Evolutionary conservation across 345 rosid genomes (phyloP).

Genomic region (Bretschneidera sinensis): DNA sequence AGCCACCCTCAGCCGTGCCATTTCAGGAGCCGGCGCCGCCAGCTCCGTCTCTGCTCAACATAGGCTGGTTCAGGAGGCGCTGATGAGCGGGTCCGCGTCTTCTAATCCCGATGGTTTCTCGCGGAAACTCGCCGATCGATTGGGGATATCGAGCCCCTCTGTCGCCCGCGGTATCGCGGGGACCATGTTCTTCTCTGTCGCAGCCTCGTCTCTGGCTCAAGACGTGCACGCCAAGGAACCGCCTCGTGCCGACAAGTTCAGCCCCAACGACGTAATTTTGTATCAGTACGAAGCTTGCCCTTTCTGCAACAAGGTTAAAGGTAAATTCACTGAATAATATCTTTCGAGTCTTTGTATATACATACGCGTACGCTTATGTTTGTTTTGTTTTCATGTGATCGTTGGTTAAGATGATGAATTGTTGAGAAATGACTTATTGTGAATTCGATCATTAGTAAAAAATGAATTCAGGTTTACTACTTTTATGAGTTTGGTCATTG

Average conservation of each 20-base stretch:
- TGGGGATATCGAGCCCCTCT: constrained; percentile 28
- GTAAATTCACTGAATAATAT: constrained; percentile 21
- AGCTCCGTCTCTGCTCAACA: constrained; percentile 18
- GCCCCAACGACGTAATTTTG: constrained; percentile 64
- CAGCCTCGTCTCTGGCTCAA: constrained; percentile 44
- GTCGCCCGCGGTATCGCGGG: constrained; percentile 38
- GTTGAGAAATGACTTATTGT: background rate
- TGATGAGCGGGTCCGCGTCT: constrained; percentile 24
- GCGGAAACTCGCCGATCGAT: constrained; percentile 23
- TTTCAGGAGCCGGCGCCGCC: constrained; percentile 22
- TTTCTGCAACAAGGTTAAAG: constrained; percentile 94
- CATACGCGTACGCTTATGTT: no score
- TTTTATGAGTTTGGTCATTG: background rate
- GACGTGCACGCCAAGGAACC: constrained; percentile 69
- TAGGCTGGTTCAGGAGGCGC: constrained; percentile 39
- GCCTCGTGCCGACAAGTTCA: constrained; percentile 30
- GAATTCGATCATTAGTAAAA: background rate
- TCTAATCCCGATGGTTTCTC: constrained; percentile 24
- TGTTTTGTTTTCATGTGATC: background rate
- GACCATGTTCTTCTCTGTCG: constrained; percentile 43
- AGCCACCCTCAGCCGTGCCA: constrained; percentile 32
- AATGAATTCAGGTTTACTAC: no score
- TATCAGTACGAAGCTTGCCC: constrained; percentile 98
- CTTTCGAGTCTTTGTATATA: background rate
- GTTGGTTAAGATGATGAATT: background rate